These are phyloP conservation scores for Euphrasia confusa DNA, from an alignment of 257 asterid genomes.

Conservation along the genomic window DNA sequence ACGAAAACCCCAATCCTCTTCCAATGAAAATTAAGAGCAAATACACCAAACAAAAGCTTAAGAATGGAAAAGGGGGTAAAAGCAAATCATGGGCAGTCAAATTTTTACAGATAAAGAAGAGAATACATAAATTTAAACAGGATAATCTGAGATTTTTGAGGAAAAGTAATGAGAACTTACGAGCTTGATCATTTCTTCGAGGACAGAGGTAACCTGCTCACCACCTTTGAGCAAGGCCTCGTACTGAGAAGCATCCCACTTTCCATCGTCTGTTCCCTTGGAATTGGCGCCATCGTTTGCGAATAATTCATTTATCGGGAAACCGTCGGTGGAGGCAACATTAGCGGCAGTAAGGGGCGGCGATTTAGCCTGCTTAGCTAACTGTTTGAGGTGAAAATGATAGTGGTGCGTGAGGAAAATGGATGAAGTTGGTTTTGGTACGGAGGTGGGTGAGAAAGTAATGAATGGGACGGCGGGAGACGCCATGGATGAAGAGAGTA, in stretches of 20 bases:
- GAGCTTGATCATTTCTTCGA: constrained; percentile 83
- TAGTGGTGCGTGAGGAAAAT: constrained; percentile 10
- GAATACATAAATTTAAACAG: not conserved
- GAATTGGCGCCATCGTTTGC: constrained; percentile 23
- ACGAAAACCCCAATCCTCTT: too few relatives aligned
- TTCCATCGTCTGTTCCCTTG: constrained; percentile 18
- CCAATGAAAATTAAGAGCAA: too few relatives aligned
- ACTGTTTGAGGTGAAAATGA: constrained; percentile 27
- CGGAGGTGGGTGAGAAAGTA: constrained; percentile 18
- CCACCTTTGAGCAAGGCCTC: constrained; percentile 76
- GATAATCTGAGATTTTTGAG: not conserved
- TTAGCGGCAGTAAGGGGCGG: constrained; percentile 29
- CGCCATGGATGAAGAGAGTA: constrained; percentile 37
- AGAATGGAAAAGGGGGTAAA: too few relatives aligned
- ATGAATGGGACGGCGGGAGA: constrained; percentile 31
- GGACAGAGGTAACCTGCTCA: constrained; percentile 91
- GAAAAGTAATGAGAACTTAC: constrained; percentile 34
- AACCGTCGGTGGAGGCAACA: constrained; percentile 40
- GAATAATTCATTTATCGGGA: constrained; percentile 34
- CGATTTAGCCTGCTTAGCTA: constrained; percentile 22
- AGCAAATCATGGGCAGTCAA: constrained; percentile 1
- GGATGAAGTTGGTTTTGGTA: constrained; percentile 22
- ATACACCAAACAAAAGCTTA: constrained; percentile 3
- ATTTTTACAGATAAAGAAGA: not conserved
- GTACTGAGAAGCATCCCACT: constrained; percentile 53